A percentile compares a stretch with the other conserved stretches of the same genome.
Conservation (phyloP, 2,329 filamentous ascomycete genomes). For the Pseudogymnoascus sp. region DNA sequence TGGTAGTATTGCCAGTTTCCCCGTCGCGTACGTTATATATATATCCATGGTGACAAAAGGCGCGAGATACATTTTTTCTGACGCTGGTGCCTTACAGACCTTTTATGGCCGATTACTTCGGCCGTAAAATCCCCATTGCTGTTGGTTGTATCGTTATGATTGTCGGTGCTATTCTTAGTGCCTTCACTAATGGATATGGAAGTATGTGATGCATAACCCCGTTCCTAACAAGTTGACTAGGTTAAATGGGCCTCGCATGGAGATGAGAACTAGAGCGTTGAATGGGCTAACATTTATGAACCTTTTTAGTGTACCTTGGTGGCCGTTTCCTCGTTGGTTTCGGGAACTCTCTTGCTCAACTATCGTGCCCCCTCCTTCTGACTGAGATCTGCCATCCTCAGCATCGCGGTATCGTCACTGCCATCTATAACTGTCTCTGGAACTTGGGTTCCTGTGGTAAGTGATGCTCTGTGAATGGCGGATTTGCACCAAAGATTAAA, state of each 20-base stretch:
- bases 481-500: background rate
- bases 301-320: constrained; percentile 42
- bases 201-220: constrained; percentile 24
- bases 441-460: constrained; percentile 43
- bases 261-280: background rate
- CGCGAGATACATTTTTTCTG: constrained; percentile 10
- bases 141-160: constrained; percentile 16
- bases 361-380: constrained; percentile 54
- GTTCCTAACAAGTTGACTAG: background rate
- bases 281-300: constrained; percentile 5
- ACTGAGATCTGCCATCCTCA: constrained; percentile 61
- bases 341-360: constrained; percentile 55
- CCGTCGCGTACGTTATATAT: constrained; percentile 20
- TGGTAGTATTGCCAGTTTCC: constrained; percentile 32
- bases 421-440: constrained; percentile 62
- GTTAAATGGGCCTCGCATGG: no score
- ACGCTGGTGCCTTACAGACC: constrained; percentile 19
- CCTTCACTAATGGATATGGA: constrained; percentile 34
- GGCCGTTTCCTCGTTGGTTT: constrained; percentile 59
- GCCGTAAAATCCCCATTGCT: no score
- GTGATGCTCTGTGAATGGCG: constrained; percentile 14
- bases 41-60: constrained; percentile 13
- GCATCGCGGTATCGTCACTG: constrained; percentile 55
- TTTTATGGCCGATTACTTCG: constrained; percentile 28
- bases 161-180: constrained; percentile 32